Conservation (phyloP, 257 asterid species). For the Eucommia ulmoides region DNA sequence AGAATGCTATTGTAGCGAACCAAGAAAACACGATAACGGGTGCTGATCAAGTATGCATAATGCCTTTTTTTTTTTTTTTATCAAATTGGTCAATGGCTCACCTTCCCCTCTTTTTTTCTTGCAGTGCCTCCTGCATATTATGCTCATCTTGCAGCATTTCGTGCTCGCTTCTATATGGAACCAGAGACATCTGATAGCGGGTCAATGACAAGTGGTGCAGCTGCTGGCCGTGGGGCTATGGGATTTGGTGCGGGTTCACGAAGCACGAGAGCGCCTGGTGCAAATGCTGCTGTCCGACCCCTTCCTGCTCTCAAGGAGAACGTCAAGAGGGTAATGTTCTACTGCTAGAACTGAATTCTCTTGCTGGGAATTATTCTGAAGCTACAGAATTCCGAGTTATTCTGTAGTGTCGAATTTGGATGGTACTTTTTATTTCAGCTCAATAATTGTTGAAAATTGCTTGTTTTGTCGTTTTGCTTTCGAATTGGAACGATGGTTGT, state of each 20-base stretch:
- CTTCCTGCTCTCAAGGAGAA: conserved; percentile 19
- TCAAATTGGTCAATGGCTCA: too few species aligned
- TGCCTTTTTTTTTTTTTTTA: too few species aligned
- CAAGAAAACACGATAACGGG: too few species aligned
- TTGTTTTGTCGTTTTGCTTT: too few species aligned
- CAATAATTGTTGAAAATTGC: too few species aligned
- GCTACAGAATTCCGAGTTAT: too few species aligned
- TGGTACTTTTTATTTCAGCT: neutral
- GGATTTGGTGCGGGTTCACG: conserved; percentile 10
- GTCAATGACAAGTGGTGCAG: conserved; percentile 16
- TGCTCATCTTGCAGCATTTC: conserved; percentile 26
- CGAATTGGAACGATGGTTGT: too few species aligned
- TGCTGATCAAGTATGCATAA: too few species aligned
- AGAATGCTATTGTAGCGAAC: too few species aligned
- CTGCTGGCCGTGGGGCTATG: conserved; percentile 12
- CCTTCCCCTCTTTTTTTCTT: neutral
- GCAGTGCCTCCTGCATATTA: conserved; percentile 27
- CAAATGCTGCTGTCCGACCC: conserved; percentile 13
- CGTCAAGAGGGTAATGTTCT: conserved; percentile 25
- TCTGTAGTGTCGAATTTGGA: too few species aligned
- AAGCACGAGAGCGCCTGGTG: conserved; percentile 10
- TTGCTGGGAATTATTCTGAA: too few species aligned
- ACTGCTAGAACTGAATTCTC: conserved; percentile 16
- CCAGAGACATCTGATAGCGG: conserved; percentile 21
- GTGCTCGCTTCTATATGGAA: conserved; percentile 23